Conservation (phyloP, 2,329 filamentous ascomycete species). For the Colletotrichum tabaci region DNA sequence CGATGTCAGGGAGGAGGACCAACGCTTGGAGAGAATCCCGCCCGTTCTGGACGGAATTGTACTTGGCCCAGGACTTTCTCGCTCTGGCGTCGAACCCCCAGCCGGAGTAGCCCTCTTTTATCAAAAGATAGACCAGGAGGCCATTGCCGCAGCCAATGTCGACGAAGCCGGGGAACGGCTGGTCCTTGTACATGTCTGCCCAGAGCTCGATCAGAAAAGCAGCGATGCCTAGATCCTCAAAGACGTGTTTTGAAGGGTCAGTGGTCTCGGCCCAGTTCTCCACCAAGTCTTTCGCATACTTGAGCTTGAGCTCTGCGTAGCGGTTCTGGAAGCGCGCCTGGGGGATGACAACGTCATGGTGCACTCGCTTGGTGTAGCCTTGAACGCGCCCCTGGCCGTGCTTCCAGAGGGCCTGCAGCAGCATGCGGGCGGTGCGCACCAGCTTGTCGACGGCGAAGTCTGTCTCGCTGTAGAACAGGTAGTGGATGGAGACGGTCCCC, state of each 20-base stretch:
- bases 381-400: constrained; percentile 76
- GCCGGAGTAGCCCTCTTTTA: constrained; percentile 84
- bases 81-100: constrained; percentile 94
- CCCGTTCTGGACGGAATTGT: constrained; percentile 58
- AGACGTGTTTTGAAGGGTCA: constrained; percentile 92
- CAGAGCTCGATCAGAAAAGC: constrained; percentile 95
- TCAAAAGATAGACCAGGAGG: constrained; percentile 86
- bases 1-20: constrained; percentile 65
- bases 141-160: constrained; percentile 98
- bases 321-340: constrained; percentile 85
- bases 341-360: constrained; percentile 86
- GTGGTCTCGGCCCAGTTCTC: constrained; percentile 88
- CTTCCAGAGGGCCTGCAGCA: constrained; percentile 79
- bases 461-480: constrained; percentile 64
- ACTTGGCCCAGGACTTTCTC: constrained; percentile 87
- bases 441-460: constrained; percentile 62
- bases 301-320: constrained; percentile 84
- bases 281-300: constrained; percentile 81
- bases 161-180: constrained; percentile 86
- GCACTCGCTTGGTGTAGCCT: constrained; percentile 85
- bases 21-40: constrained; percentile 58
- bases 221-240: constrained; percentile 92
- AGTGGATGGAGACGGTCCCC: constrained; percentile 73
- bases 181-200: constrained; percentile 80
- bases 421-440: constrained; percentile 76